phyloP scores from a whole-genome alignment of 140 eudicot genomes.

The Cichorium intybus region DNA sequence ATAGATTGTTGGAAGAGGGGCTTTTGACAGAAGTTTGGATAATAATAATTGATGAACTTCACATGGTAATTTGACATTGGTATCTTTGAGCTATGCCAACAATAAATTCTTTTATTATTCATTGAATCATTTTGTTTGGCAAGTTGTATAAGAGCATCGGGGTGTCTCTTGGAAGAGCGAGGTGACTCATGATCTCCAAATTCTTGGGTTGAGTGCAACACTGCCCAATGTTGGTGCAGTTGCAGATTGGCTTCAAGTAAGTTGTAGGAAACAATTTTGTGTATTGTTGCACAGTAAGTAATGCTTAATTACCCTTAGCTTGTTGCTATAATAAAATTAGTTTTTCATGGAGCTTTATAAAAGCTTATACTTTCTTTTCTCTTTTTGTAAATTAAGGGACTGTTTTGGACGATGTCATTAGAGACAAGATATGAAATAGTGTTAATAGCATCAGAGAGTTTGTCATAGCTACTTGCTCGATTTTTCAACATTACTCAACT shows the following conservation, averaged over 20 bases:
- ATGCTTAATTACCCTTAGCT: no score
- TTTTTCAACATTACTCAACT: no score
- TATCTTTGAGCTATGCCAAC: conserved; percentile 5
- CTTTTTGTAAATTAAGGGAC: no score
- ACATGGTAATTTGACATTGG: conserved; percentile 59
- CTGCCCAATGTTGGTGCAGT: conserved; percentile 96
- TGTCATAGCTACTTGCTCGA: no score
- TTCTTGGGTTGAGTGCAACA: conserved; percentile 99
- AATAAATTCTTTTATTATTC: background rate
- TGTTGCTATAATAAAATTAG: no score
- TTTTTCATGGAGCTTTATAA: no score
- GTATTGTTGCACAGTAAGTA: no score
- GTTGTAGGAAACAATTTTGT: no score
- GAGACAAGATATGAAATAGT: no score
- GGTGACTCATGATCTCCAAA: conserved; percentile 77
- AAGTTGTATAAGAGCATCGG: conserved; percentile 97
- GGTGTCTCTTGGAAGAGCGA: conserved; percentile 78
- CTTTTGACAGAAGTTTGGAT: conserved; percentile 95
- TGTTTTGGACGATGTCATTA: no score
- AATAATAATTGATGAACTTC: conserved; percentile 95
- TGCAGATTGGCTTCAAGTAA: conserved; percentile 99
- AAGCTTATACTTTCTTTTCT: no score
- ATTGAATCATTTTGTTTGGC: conserved; percentile 17
- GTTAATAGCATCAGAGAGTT: no score
- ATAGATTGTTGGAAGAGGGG: conserved; percentile 91